phyloP scores from a whole-genome alignment of 495 filamentous ascomycete genomes.

The Aspergillus taichungensis region DNA sequence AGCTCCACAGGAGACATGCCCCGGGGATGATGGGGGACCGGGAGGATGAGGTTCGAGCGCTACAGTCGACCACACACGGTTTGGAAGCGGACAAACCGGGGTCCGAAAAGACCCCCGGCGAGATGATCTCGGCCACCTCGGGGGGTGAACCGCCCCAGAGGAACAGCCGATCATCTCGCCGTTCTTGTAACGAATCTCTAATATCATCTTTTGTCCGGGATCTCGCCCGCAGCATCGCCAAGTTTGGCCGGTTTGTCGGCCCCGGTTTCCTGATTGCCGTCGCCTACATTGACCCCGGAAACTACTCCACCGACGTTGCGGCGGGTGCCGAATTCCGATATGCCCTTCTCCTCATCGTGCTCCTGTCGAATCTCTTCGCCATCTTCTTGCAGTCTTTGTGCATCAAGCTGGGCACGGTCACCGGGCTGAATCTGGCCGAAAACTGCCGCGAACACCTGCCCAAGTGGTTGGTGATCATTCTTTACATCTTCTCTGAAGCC shows the following conservation, averaged over 20 bases:
- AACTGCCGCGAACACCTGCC: slow-evolving; percentile 70
- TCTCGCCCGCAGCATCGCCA: slow-evolving; percentile 36
- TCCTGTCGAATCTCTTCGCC: slow-evolving; percentile 77
- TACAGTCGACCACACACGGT: slow-evolving; percentile 17
- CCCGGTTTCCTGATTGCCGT: slow-evolving; percentile 81
- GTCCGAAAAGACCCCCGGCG: slow-evolving; percentile 21
- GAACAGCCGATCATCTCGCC: slow-evolving; percentile 32
- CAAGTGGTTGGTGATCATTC: slow-evolving; percentile 61
- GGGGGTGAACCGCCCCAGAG: slow-evolving; percentile 27
- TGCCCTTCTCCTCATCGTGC: slow-evolving; percentile 68
- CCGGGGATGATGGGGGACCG: slow-evolving; percentile 11
- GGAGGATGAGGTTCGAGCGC: slow-evolving; percentile 18
- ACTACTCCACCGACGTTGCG: slow-evolving; percentile 77
- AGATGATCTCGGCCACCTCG: slow-evolving; percentile 27
- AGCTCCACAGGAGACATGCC: slow-evolving; percentile 28
- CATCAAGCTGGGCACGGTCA: slow-evolving; percentile 79
- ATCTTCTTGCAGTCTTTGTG: slow-evolving; percentile 76
- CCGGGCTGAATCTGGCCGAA: slow-evolving; percentile 71
- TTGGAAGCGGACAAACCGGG: slow-evolving; percentile 17
- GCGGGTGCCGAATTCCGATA: slow-evolving; percentile 59
- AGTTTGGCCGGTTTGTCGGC: slow-evolving; percentile 69
- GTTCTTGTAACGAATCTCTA: slow-evolving; percentile 18
- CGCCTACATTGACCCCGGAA: slow-evolving; percentile 75
- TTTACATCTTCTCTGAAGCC: slow-evolving; percentile 68
- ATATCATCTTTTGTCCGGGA: slow-evolving; percentile 10